phyloP scores from a whole-genome alignment of 768 basidiomycete species.

The Melanogaster broomeanus region DNA sequence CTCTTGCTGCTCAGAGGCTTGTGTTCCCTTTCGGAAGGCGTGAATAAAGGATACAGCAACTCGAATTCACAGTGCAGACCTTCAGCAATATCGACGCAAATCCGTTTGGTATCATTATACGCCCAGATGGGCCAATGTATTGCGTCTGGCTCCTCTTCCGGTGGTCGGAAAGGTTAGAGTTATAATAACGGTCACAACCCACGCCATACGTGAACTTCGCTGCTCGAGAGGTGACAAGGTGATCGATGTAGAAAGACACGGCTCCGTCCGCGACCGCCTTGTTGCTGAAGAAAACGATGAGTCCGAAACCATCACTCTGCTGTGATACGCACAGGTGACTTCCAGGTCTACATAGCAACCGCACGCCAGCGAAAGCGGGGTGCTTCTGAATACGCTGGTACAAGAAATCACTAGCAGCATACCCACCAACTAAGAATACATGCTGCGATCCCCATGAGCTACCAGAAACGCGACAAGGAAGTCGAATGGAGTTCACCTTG shows the following conservation, averaged over 20 bases:
- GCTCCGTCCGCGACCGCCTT: too few relatives aligned
- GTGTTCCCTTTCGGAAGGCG: constrained; percentile 6
- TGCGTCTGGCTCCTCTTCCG: constrained; percentile 23
- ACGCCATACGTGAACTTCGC: too few relatives aligned
- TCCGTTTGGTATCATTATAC: constrained; percentile 29
- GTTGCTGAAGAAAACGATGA: constrained; percentile 21
- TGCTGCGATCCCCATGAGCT: constrained; percentile 13
- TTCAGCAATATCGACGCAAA: constrained; percentile 39
- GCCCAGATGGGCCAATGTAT: constrained; percentile 29
- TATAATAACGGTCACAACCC: constrained; percentile 29
- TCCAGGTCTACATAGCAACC: constrained; percentile 50
- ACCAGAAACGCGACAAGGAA: background rate
- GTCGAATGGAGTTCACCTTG: constrained; percentile 14
- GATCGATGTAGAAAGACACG: too few relatives aligned
- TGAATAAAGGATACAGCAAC: background rate
- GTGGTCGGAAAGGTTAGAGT: constrained; percentile 38
- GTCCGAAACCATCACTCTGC: background rate
- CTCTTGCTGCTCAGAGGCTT: constrained; percentile 22
- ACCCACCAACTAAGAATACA: constrained; percentile 54
- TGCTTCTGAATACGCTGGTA: constrained; percentile 41
- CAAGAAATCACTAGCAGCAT: constrained; percentile 49
- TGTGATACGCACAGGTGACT: constrained; percentile 43
- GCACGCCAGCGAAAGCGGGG: constrained; percentile 37
- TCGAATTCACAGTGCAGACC: constrained; percentile 18
- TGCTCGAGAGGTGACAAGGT: too few relatives aligned